A percentile compares a stretch with the other conserved stretches of the same genome.
Conservation (phyloP, 2,329 filamentous ascomycete species). For the Curvularia eragrostidis region DNA sequence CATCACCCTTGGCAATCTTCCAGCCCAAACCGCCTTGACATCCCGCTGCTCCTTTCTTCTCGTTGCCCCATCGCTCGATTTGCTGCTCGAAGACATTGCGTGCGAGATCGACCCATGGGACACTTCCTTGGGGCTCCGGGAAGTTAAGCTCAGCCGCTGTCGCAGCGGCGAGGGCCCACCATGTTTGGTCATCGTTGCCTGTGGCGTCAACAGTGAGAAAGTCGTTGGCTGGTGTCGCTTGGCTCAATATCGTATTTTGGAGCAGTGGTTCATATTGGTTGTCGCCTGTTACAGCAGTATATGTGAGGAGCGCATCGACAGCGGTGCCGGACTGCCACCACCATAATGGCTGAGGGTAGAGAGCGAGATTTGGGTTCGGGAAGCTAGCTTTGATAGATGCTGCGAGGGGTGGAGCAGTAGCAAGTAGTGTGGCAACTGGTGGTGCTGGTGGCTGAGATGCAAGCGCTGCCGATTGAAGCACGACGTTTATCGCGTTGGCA, state of each 20-base stretch:
- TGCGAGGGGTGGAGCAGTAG: constrained; percentile 24
- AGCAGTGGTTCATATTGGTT: constrained; percentile 49
- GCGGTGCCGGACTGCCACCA: constrained; percentile 43
- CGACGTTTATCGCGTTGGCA: constrained; percentile 10
- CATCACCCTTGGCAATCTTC: constrained; percentile 78
- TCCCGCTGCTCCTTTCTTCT: constrained; percentile 52
- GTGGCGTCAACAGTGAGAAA: constrained; percentile 50
- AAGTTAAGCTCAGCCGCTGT: constrained; percentile 71
- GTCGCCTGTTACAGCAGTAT: constrained; percentile 52
- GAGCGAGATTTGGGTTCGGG: constrained; percentile 26
- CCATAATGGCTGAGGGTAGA: constrained; percentile 33
- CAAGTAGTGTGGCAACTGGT: constrained; percentile 20
- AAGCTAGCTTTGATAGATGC: constrained; percentile 25
- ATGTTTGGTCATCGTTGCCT: constrained; percentile 76
- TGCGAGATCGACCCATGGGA: constrained; percentile 68
- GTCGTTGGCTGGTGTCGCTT: constrained; percentile 38
- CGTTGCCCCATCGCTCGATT: constrained; percentile 64
- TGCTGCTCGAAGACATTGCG: constrained; percentile 76
- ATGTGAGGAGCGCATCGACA: constrained; percentile 45
- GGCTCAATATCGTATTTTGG: constrained; percentile 31
- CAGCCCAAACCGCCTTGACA: constrained; percentile 73
- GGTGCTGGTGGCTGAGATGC: constrained; percentile 14
- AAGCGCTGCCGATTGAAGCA: constrained; percentile 7
- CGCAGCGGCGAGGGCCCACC: constrained; percentile 73
- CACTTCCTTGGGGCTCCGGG: constrained; percentile 54